Conservation (phyloP, 2,329 filamentous ascomycete genomes). For the Penicillium freii region DNA sequence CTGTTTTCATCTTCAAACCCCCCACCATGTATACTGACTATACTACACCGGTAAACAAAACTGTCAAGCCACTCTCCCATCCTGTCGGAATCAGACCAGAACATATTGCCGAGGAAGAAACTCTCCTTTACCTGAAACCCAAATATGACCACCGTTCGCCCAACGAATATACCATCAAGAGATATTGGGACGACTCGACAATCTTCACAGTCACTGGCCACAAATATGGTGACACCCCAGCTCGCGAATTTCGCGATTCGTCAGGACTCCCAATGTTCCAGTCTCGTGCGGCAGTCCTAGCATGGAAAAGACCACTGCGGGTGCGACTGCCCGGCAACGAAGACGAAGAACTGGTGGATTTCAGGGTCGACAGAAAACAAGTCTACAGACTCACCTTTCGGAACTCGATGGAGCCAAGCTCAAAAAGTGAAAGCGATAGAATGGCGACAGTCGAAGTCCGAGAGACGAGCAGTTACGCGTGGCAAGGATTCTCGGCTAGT, state of each 20-base stretch:
- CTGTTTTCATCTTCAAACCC: background rate
- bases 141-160: slow-evolving; percentile 13
- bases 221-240: too few species aligned
- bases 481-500: slow-evolving; percentile 1
- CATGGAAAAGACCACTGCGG: too few species aligned
- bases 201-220: too few species aligned
- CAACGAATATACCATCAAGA: too few species aligned
- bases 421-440: slow-evolving; percentile 18
- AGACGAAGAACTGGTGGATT: slow-evolving; percentile 11
- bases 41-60: background rate
- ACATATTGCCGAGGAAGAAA: slow-evolving; percentile 23
- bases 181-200: too few species aligned
- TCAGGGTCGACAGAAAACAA: slow-evolving; percentile 9
- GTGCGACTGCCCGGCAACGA: slow-evolving; percentile 26
- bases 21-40: background rate
- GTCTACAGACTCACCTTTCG: slow-evolving; percentile 23
- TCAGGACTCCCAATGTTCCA: too few species aligned
- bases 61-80: background rate
- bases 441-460: slow-evolving; percentile 18
- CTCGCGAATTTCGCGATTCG: too few species aligned
- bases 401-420: slow-evolving; percentile 21
- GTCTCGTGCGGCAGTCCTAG: too few species aligned
- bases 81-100: slow-evolving; percentile 27
- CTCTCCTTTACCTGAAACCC: slow-evolving; percentile 21
- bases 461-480: background rate